Evolutionary conservation across 2,329 filamentous ascomycete genomes (phyloP).

Genomic region (Penicillium freii): DNA sequence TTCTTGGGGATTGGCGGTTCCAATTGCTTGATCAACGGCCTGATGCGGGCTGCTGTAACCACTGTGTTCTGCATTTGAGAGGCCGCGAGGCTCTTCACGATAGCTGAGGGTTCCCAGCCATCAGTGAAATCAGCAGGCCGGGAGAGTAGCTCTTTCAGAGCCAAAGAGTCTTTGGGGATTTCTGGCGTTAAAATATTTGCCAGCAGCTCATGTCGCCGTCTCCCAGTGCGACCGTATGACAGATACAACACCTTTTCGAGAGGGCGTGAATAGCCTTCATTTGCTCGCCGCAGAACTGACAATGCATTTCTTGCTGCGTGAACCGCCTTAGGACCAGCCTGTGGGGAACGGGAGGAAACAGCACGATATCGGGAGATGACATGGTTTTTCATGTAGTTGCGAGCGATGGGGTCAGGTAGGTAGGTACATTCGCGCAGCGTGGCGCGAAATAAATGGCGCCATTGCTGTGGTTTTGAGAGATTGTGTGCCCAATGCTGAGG

Average conservation of each 20-base stretch:
- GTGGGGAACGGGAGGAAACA: constrained; percentile 18
- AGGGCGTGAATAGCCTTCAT: constrained; percentile 53
- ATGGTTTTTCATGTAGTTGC: constrained; percentile 50
- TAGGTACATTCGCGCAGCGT: constrained; percentile 60
- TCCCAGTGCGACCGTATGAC: constrained; percentile 59
- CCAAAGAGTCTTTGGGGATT: constrained; percentile 23
- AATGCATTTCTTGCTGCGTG: constrained; percentile 38
- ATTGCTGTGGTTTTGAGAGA: constrained; percentile 20
- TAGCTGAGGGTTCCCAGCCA: constrained; percentile 37
- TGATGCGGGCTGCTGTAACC: constrained; percentile 24
- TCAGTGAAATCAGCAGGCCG: constrained; percentile 24
- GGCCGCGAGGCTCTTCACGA: constrained; percentile 34
- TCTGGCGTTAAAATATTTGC: constrained; percentile 31
- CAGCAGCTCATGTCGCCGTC: constrained; percentile 51
- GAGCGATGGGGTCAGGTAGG: constrained; percentile 57
- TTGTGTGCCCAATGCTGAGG: constrained; percentile 24
- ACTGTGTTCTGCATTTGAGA: constrained; percentile 35
- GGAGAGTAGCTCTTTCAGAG: constrained; percentile 20
- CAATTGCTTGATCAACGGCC: constrained; percentile 25
- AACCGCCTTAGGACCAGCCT: constrained; percentile 22
- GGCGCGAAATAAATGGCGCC: constrained; percentile 53
- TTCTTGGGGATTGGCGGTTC: constrained; percentile 34
- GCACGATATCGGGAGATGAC: constrained; percentile 30
- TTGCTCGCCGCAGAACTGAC: constrained; percentile 51
- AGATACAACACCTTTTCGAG: constrained; percentile 54